Evolutionary conservation across 257 asterid genomes (phyloP), one percentile per base, ranked within the genome.

Genomic region (Misopates orontium): DNA sequence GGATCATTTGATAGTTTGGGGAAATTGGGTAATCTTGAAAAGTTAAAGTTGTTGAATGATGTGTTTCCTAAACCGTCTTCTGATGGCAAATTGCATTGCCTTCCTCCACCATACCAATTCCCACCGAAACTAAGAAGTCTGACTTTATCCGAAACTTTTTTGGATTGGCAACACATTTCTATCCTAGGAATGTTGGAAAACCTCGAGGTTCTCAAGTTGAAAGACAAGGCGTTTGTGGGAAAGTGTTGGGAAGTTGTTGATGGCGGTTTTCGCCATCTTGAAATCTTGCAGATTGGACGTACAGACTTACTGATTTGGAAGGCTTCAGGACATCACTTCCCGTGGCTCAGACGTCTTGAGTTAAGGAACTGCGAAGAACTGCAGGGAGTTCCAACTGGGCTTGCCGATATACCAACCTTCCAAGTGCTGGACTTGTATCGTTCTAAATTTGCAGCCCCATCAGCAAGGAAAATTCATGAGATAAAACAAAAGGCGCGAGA

Each of bases 21-120:
- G 1, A 78, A 66, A 39, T 45, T 85, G 57, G 44, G 51, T 10
- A 32, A 39, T 57, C 81, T 85, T 0, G 86, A 81, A 54, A 83
- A 78, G 63, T 28, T 85, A 68, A 85, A 85, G 78, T 75, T 85
- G 28, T 11, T 78, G 6, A 83, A 81, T 8, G 88, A 75, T 24
- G 83, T 58, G 2, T 75, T 66, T 22, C 78, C 80, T n/a, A 18
- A 20, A 31, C 73, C 80, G 5, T 50, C 70, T 64, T 73, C 76
- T 0, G 80, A 74, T 14, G 76, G 77, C 41, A 56, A 72, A 31
- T 12, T 80, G 25, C 58, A 54, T 0, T 41, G 53, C 57, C 83
- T 77, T 51, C 85, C 85, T 21, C 78, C 53, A 4, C 70, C 75
- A 19, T 71, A 71, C 18, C 61, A 67, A n/a, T 80, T 80, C 69